Evolutionary conservation across 345 rosid genomes (phyloP), one percentile per base, ranked within the genome.

Genomic region (Tarenaya hassleriana): DNA sequence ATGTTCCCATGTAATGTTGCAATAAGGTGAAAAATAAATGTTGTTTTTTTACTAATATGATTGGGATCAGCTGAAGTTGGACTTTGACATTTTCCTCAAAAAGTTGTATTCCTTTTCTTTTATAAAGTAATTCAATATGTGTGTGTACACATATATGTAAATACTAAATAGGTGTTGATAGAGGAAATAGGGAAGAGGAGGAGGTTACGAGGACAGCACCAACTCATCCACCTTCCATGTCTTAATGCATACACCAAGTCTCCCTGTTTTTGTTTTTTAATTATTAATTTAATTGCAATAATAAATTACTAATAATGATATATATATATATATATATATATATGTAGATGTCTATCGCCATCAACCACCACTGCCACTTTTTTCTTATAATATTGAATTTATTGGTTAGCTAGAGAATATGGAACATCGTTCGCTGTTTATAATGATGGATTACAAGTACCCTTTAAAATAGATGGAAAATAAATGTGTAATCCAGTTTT

Each of bases 131-230:
- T 54, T 38, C 54, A 19, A 33, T 33, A 33, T 33, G 10, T 33
- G 10, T 33, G 10, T 3, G 10, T 3, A 33, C 35, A 33, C 35
- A 33, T 33, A 33, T 1, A 33, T 7, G 3, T 11, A 7, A 7
- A 33, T 7, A 33, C 17, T n/a, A 12, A 14, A 7, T 37, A 37
- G 21, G 8, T 13, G 32, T 56, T 42, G 18, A 55, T 33, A 33
- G 7, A 33, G 9, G n/a, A 42, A 39, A 7, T 55, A 17, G 18
- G 41, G 32, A 42, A 12, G 13, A 10, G 4, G 10, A 37, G 6
- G 38, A 41, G 39, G 37, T 55, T 53, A 15, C 7, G 24, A 21
- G 35, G 56, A 52, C 13, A 33, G 37, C 65, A 61, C 58, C 57
- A 61, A n/a, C 58, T 51, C 43, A 34, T 51, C 45, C 50, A 55